Evolutionary conservation across 305 asterid species (phyloP).

Genomic region (Fraxinus paxiana): DNA sequence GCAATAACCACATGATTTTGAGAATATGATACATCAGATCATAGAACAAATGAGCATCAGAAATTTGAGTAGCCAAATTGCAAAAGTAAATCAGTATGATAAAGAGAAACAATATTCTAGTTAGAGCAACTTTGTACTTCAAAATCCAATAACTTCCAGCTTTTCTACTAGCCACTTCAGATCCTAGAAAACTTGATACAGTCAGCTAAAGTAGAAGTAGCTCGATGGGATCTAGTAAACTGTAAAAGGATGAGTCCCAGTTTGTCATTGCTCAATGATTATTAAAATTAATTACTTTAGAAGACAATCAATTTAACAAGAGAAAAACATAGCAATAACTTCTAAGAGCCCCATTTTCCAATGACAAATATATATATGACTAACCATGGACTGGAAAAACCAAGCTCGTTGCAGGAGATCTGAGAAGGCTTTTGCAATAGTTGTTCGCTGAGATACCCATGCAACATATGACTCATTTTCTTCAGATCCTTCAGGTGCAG

Average conservation of each 20-base stretch:
- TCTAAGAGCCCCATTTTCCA: neutral
- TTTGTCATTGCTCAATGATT: neutral
- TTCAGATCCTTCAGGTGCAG: conserved; percentile 29
- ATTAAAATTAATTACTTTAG: neutral
- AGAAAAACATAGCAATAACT: neutral
- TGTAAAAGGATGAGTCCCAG: neutral
- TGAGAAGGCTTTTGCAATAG: conserved; percentile 36
- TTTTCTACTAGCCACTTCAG: neutral
- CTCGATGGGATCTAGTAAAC: neutral
- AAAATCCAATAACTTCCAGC: neutral
- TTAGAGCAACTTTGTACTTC: neutral
- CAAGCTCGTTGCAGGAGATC: conserved; percentile 39
- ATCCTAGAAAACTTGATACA: neutral
- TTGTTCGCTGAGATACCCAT: conserved; percentile 26
- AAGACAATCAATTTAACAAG: neutral
- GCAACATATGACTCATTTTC: conserved; percentile 24
- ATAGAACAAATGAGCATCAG: neutral
- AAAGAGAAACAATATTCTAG: neutral
- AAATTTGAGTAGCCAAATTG: neutral
- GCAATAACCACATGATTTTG: neutral
- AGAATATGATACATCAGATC: neutral
- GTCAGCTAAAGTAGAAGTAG: neutral
- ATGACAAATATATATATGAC: conserved; percentile 12
- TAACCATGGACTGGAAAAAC: conserved; percentile 34
- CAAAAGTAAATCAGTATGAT: neutral